Evolutionary conservation across 2,329 filamentous ascomycete species (phyloP).

Genomic region (Leptographium procerum): DNA sequence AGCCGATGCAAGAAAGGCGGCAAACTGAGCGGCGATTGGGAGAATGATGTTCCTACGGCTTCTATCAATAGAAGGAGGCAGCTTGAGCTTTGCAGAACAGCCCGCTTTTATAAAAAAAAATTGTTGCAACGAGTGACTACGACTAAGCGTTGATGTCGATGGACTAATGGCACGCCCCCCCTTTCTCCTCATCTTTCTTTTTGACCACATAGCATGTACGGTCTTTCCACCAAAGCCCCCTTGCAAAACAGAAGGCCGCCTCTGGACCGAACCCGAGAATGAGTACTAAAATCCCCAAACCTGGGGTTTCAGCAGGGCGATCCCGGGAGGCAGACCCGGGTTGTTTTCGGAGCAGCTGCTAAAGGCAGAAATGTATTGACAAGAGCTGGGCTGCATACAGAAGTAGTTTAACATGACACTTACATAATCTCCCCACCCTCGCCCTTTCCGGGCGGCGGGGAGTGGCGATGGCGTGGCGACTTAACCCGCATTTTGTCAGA

Average conservation of each 20-base stretch:
- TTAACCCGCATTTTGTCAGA: not conserved
- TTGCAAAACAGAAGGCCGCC: not conserved
- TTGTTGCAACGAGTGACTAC: too few species aligned
- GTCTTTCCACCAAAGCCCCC: too few species aligned
- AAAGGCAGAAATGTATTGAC: not conserved
- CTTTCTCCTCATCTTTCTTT: not conserved
- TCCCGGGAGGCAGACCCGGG: not conserved
- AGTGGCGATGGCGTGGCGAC: not conserved
- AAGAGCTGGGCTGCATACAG: too few species aligned
- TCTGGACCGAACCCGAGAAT: not conserved
- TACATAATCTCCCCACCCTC: not conserved
- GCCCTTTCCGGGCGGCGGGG: not conserved
- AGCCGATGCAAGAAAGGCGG: not conserved
- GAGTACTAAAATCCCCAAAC: not conserved
- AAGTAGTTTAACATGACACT: not conserved
- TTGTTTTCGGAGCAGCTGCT: not conserved
- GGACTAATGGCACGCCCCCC: constrained; percentile 4
- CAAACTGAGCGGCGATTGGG: not conserved
- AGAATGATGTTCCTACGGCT: not conserved
- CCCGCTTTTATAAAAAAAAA: constrained; percentile 5
- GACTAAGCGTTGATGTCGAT: too few species aligned
- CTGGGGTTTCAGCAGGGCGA: not conserved
- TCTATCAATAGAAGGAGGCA: not conserved
- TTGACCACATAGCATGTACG: too few species aligned
- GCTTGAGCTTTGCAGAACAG: not conserved